These are phyloP conservation scores for Oidium heveae DNA, from an alignment of 2,329 filamentous ascomycete genomes.

Conservation along the genomic window DNA sequence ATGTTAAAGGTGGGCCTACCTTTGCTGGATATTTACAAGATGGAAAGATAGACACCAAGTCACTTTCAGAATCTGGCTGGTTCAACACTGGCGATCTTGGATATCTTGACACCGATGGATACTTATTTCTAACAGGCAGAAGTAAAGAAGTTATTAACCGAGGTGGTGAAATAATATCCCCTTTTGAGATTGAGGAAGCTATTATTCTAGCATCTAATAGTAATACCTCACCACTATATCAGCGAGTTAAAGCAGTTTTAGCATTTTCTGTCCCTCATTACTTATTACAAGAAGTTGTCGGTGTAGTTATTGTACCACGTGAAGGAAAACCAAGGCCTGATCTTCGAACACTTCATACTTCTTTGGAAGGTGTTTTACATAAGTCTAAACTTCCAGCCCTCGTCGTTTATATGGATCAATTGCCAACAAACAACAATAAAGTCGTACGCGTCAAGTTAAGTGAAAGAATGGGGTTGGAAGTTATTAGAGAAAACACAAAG, in stretches of 20 bases:
- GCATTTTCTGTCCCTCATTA: constrained; percentile 27
- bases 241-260: constrained; percentile 22
- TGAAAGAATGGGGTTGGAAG: constrained; percentile 20
- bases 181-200: constrained; percentile 32
- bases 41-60: constrained; percentile 16
- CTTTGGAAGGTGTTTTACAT: constrained; percentile 22
- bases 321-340: constrained; percentile 20
- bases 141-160: constrained; percentile 39
- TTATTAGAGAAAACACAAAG: constrained; percentile 20
- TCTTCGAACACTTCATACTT: constrained; percentile 22
- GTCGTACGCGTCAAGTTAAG: constrained; percentile 27
- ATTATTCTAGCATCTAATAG: constrained; percentile 22
- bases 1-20: constrained; percentile 24
- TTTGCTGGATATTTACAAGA: constrained; percentile 23
- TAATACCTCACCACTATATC: constrained; percentile 19
- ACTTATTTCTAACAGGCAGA: constrained; percentile 72
- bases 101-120: constrained; percentile 45
- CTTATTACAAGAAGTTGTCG: constrained; percentile 29
- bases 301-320: constrained; percentile 24
- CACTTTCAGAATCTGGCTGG: constrained; percentile 39
- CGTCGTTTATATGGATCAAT: constrained; percentile 27
- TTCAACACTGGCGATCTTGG: constrained; percentile 78
- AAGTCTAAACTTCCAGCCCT: constrained; percentile 26
- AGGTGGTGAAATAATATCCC: constrained; percentile 31
- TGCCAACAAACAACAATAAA: constrained; percentile 31